Conservation (phyloP, 805 yeast genomes). For the Yarrowia yakushimensis region DNA sequence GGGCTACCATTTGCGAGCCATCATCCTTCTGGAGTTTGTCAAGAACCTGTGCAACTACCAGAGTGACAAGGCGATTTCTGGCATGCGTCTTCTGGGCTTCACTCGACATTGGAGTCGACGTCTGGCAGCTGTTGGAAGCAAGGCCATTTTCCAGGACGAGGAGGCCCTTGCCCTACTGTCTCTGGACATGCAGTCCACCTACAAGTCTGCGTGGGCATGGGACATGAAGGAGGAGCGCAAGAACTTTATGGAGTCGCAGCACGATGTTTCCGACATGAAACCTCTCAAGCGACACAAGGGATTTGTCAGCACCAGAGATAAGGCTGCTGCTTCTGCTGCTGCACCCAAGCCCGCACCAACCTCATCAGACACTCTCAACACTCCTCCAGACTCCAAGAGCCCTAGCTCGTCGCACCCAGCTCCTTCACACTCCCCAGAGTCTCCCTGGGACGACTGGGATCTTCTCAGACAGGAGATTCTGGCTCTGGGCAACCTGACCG, state of each 20-base stretch:
- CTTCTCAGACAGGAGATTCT: conserved; percentile 14
- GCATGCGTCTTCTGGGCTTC: conserved; percentile 27
- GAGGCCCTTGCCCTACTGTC: conserved; percentile 28
- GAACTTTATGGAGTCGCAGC: not conserved
- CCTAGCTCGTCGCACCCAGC: not conserved
- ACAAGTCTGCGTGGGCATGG: conserved; percentile 29
- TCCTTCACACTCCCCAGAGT: not conserved
- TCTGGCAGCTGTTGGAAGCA: not conserved
- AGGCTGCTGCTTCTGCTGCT: not conserved
- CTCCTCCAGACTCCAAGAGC: conserved; percentile 16
- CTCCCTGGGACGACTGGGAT: conserved; percentile 12
- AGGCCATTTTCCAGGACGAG: conserved; percentile 24
- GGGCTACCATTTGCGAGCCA: conserved; percentile 26
- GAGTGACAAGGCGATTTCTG: conserved; percentile 11
- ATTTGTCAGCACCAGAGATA: not conserved
- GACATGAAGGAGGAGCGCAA: conserved; percentile 11
- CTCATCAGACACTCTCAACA: not conserved
- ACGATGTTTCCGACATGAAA: conserved; percentile 5
- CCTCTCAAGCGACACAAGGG: conserved; percentile 8
- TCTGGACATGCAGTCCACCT: conserved; percentile 26
- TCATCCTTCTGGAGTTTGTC: conserved; percentile 24
- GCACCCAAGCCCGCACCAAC: not conserved
- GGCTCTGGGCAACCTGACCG: not conserved
- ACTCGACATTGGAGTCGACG: conserved; percentile 12
- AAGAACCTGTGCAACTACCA: conserved; percentile 10